Percentiles rank a stretch among this genome's conserved stretches.
phyloP scores from a whole-genome alignment of 2,329 filamentous ascomycete genomes.

The Plectosphaerella cucumerina region DNA sequence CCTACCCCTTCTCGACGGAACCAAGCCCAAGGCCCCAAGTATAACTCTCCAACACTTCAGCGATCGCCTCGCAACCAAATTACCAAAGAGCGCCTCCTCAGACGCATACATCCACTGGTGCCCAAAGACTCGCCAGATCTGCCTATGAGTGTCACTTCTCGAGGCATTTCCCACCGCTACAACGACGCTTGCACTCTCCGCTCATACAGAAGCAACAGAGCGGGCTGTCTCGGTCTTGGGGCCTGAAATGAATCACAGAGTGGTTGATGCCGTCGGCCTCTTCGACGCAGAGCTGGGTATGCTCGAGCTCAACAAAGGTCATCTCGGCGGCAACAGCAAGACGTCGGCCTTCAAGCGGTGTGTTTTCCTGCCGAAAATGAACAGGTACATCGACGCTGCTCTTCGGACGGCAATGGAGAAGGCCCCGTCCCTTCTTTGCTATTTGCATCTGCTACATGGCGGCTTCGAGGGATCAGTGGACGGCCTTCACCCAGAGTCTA shows the following conservation, averaged over 20 bases:
- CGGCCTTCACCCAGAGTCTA: conserved; percentile 37
- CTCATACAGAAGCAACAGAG: conserved; percentile 6
- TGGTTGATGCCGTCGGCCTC: conserved; percentile 42
- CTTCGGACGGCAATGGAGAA: conserved; percentile 40
- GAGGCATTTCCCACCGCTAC: conserved; percentile 26
- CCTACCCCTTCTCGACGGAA: conserved; percentile 23
- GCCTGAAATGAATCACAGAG: conserved; percentile 21
- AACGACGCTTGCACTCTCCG: neutral
- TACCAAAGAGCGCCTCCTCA: conserved; percentile 39
- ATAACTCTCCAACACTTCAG: conserved; percentile 35
- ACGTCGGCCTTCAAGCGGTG: conserved; percentile 63
- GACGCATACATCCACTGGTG: conserved; percentile 55
- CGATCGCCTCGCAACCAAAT: conserved; percentile 27
- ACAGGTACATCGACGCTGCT: conserved; percentile 20
- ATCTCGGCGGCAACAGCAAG: conserved; percentile 43
- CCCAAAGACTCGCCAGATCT: conserved; percentile 25
- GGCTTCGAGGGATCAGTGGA: conserved; percentile 39
- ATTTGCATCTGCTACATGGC: conserved; percentile 59
- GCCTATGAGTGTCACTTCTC: conserved; percentile 48
- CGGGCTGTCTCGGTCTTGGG: conserved; percentile 23
- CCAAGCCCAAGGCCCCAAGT: conserved; percentile 19
- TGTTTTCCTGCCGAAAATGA: conserved; percentile 50
- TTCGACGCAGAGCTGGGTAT: conserved; percentile 61
- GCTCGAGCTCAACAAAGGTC: conserved; percentile 54
- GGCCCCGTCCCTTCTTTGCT: conserved; percentile 51